Base-by-base conservation (phyloP, 768 basidiomycete species). In the Pleurotus eryngii region DNA sequence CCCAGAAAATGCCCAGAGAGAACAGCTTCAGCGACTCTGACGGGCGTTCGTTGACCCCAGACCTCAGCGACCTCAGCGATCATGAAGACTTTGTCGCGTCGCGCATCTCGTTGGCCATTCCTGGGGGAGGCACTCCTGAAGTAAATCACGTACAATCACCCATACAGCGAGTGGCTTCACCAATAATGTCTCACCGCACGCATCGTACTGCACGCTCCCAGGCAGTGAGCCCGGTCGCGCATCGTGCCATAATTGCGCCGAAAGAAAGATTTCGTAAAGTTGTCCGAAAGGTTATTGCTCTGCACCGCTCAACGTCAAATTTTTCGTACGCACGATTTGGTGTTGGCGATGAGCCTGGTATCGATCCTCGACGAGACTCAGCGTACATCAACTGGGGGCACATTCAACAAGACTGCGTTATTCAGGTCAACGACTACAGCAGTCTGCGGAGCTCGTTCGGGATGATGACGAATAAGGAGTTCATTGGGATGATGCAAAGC, bases 361-460 rank as follows among this genome's bases (percentile, higher is more conserved):
- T 88, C 27, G 85, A 89, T 70, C 85, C 86, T 18, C 81, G 85
- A 26, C 80, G 84, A 14, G 74, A 77, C 2, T 80, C 80, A 46
- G 81, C 86, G 3, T 78, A 79, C 60, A 64, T 81, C 6, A 71
- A 74, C 43, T 89, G 82, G 62, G 81, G 81, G 3, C 77, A 84
- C 58, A 78, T 89, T 62, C 72, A 75, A 26, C 71, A 84, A 68
- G 77, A 82, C 48, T 90, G 87, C 64, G 65, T 78, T 51, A 89
- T 90, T 60, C 84, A 89, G 61, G 72, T 89, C 56, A 72, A 78
- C 55, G 87, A 89, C 67, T 90, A 89, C 70, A 85, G 82, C 26
- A 69, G 79, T 24, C 66, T 86, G 55, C 74, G 83, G 46, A 77
- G 75, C 60, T 82, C 74, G 49, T 76, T 77, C 55, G 78, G 77